These are phyloP conservation scores for Quambalaria eucalypti DNA, from an alignment of 1,284 basidiomycete species.

Conservation along the genomic window DNA sequence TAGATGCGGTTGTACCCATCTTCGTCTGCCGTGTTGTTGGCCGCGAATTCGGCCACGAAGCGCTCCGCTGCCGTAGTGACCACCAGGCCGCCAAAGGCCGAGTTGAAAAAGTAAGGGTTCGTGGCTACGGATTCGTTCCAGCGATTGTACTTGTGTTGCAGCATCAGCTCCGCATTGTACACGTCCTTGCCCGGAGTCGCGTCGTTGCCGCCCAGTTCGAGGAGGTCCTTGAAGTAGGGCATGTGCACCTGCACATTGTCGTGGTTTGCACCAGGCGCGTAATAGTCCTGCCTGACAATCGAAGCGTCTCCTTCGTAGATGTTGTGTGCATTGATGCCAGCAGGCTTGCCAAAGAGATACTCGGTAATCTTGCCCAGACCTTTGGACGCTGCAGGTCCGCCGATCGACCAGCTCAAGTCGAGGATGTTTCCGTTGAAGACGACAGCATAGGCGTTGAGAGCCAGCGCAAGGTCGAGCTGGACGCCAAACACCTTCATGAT, in stretches of 20 bases:
- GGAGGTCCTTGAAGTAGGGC: conserved; percentile 29
- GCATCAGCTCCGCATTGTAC: conserved; percentile 22
- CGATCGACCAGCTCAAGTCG: conserved; percentile 27
- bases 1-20: conserved; percentile 30
- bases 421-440: conserved; percentile 35
- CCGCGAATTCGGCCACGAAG: conserved; percentile 28
- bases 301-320: conserved; percentile 28
- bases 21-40: conserved; percentile 25
- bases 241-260: conserved; percentile 21
- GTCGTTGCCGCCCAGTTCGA: conserved; percentile 22
- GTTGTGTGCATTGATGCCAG: conserved; percentile 29
- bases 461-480: conserved; percentile 16
- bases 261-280: conserved; percentile 21
- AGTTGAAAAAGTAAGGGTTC: conserved; percentile 29
- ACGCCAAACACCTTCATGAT: conserved; percentile 26
- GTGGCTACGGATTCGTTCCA: conserved; percentile 18
- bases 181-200: conserved; percentile 19
- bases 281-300: conserved; percentile 28
- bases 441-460: conserved; percentile 25
- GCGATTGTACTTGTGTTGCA: conserved; percentile 21
- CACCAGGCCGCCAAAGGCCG: conserved; percentile 24
- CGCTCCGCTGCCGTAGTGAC: conserved; percentile 24
- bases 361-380: conserved; percentile 20
- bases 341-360: conserved; percentile 17
- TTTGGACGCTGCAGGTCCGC: conserved; percentile 15